Evolutionary conservation across 495 filamentous ascomycete species (phyloP), one percentile per base, ranked within the genome.

Genomic region (Aspergillus conjunctus): DNA sequence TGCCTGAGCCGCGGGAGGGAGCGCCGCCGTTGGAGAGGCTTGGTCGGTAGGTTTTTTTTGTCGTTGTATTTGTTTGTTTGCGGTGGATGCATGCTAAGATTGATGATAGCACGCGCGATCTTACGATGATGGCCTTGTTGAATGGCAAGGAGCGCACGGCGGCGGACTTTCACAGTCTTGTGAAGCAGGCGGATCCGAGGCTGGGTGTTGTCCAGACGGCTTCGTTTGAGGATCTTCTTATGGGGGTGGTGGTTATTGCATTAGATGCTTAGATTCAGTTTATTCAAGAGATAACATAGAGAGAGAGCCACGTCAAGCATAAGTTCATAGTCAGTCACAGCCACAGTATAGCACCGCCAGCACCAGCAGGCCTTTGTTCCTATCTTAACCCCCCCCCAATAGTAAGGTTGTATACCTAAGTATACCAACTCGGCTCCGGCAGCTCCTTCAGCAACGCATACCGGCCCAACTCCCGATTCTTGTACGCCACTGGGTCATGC

Each of bases 401-500:
- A n/a, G n/a, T n/a, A n/a, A n/a, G n/a, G n/a, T n/a, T n/a, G n/a
- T n/a, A n/a, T n/a, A n/a, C n/a, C 48, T 50, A 85, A 32, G 82
- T 87, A 70, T 87, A 87, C 84, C 84, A 87, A 21, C 77, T 80
- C n/a, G 81, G 77, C 66, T 74, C 72, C 50, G 83, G 83, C 18
- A 78, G 59, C 70, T 86, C 78, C 17, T 72, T 73, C 54, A 85
- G 56, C 48, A 88, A 64, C 34, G 77, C 68, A 68, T 68, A 87
- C 62, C 80, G 68, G 1, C 84, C 83, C 61, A 86, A 52, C 72
- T 87, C 83, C 52, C 78, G 68, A 51, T 83, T 80, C 78, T 87
- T 86, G 62, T 86, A 86, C 43, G 82, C 80, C 31, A 87, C 82
- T 3, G 84, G 84, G 67, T 88, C 84, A 72, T 88, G 85, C 63